Evolutionary conservation across 495 filamentous ascomycete genomes (phyloP).

Genomic region (Trichodelitschia bisporula): DNA sequence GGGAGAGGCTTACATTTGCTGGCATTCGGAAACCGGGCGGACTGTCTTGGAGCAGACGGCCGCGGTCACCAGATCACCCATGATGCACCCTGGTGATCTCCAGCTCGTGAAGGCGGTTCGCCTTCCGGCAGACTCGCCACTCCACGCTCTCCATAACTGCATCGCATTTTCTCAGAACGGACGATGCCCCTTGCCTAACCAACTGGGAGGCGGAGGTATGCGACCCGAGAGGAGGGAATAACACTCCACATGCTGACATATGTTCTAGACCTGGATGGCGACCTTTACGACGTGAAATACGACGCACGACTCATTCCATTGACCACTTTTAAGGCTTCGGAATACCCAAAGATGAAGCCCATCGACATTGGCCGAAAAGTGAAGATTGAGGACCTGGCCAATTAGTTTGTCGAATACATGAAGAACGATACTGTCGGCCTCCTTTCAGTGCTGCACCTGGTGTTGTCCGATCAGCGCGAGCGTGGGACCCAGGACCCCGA

Average conservation of each 20-base stretch:
- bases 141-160: conserved; percentile 36
- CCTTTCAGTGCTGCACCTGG: conserved; percentile 41
- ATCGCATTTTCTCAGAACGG: conserved; percentile 55
- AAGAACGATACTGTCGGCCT: conserved; percentile 44
- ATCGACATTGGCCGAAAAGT: conserved; percentile 31
- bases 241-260: too few species aligned
- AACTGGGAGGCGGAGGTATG: conserved; percentile 52
- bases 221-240: too few species aligned
- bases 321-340: conserved; percentile 27
- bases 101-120: conserved; percentile 31
- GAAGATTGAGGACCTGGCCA: conserved; percentile 32
- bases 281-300: conserved; percentile 53
- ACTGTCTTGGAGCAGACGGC: conserved; percentile 12
- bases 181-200: conserved; percentile 44
- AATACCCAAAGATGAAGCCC: conserved; percentile 33
- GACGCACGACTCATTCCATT: conserved; percentile 23
- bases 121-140: conserved; percentile 31
- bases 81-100: conserved; percentile 59
- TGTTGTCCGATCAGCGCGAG: conserved; percentile 35
- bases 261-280: conserved; percentile 74
- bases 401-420: conserved; percentile 68
- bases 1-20: conserved; percentile 40
- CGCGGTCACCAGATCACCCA: conserved; percentile 47
- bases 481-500: conserved; percentile 28
- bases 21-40: conserved; percentile 20